Base-by-base conservation (phyloP, 2,329 filamentous ascomycete species). In the Diaporthe batatas region DNA sequence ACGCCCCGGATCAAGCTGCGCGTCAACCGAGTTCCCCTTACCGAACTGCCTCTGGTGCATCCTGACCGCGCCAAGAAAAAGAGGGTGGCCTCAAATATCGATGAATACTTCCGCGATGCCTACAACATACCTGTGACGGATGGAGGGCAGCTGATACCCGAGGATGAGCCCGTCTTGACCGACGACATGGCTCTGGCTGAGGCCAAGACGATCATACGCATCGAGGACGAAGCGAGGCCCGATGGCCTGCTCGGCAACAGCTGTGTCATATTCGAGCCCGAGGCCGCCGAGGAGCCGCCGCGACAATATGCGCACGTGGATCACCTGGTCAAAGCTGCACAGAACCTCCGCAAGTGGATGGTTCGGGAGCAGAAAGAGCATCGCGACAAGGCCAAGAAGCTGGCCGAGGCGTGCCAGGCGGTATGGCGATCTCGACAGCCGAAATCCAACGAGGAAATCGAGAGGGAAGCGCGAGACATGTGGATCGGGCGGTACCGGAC, bases 251-350 rank as follows among this genome's bases (percentile, higher is more conserved):
- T 98, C 36, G 94, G 92, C 67, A 84, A 87, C 70, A 87, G 88
- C 73, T 96, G 93, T 79, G 92, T 91, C 2, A 84, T 92, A 32
- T 96, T 93, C 77, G 87, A 91, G 23, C 93, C 93, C 0, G 93
- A 96, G 75, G 86, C 90, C 16, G 85, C 84, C 73, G 91, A 94
- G 72, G 93, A 97, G 77, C 93, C 93, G 0, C 89, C 91, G 0
- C 88, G 89, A 68, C 94, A 96, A 78, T 98, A 94, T 86, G 91
- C 93, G n/a, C 95, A 97, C 77, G 89, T 91, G 79, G 95, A 98
- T 79, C 94, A 98, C 79, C 87, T 98, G 69, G 86, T 93, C 58
- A 91, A 92, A 59, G 95, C 97, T 74, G 92, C 93, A 73, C 80
- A 92, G 16, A 92, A 95, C 77, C 96, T 98, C 77, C 91, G 94